A percentile compares a stretch with the other conserved stretches of the same genome.
These are phyloP conservation scores for Cubamyces lactineus DNA, from an alignment of 768 basidiomycete species.

Conservation along the genomic window DNA sequence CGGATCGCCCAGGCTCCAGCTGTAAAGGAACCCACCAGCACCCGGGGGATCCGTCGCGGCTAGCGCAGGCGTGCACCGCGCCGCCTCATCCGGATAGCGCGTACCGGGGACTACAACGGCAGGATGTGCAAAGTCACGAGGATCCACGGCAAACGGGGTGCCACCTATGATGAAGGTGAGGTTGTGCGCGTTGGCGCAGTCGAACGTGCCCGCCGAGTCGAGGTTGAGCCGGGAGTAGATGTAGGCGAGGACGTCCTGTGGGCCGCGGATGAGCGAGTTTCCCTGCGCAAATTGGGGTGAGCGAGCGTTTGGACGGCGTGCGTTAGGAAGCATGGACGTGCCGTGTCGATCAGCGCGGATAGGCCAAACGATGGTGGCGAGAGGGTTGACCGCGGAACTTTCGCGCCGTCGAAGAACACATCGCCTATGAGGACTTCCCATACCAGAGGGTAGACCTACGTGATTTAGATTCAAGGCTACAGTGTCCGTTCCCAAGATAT, in stretches of 20 bases:
- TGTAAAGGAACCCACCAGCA: constrained; percentile 58
- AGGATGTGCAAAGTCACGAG: constrained; percentile 66
- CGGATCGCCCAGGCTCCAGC: constrained; percentile 78
- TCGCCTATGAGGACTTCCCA: constrained; percentile 78
- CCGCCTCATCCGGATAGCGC: constrained; percentile 35
- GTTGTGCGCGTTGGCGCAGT: constrained; percentile 63
- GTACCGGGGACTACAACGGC: constrained; percentile 31
- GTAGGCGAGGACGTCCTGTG: constrained; percentile 59
- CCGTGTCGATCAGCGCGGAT: constrained; percentile 75
- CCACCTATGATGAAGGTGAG: constrained; percentile 73
- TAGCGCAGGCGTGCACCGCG: constrained; percentile 56
- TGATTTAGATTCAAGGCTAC: not conserved
- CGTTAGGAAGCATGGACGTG: constrained; percentile 29
- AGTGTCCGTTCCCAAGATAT: not conserved
- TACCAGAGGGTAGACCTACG: constrained; percentile 35
- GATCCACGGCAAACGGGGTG: constrained; percentile 70
- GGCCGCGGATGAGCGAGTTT: constrained; percentile 77
- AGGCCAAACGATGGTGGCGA: constrained; percentile 52
- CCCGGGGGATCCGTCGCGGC: constrained; percentile 67
- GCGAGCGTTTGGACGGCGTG: not conserved
- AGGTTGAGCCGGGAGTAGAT: constrained; percentile 48
- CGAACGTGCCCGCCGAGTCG: constrained; percentile 42
- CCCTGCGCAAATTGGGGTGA: constrained; percentile 47
- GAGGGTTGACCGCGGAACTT: constrained; percentile 58
- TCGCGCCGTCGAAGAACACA: constrained; percentile 68